phyloP scores from a whole-genome alignment of 2,329 filamentous ascomycete species.

The Pyrenophora teres region DNA sequence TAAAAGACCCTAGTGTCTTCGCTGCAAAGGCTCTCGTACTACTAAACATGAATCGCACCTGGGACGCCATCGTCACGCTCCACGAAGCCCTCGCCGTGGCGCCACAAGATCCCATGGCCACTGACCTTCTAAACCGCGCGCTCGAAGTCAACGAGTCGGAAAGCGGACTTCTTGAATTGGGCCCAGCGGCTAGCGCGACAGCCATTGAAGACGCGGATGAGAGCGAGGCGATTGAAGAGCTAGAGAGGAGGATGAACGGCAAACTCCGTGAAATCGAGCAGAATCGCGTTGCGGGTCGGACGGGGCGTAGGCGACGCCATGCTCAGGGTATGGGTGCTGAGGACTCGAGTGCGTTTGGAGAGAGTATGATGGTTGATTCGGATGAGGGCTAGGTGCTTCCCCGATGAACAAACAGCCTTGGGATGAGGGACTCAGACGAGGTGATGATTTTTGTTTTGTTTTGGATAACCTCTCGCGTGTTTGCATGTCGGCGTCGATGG shows the following conservation, averaged over 20 bases:
- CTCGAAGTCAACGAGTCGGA: conserved; percentile 52
- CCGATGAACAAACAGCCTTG: too few relatives aligned
- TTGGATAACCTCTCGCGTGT: too few relatives aligned
- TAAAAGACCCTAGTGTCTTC: conserved; percentile 78
- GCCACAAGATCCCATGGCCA: conserved; percentile 80
- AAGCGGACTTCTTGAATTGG: conserved; percentile 7
- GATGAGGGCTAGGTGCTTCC: conserved; percentile 44
- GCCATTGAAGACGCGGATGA: conserved; percentile 15
- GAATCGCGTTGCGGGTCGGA: conserved; percentile 59
- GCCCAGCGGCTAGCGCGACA: not conserved
- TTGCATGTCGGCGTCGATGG: too few relatives aligned
- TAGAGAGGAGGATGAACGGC: conserved; percentile 60
- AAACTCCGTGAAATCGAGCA: conserved; percentile 55
- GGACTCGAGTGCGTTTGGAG: conserved; percentile 48
- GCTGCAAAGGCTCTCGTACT: conserved; percentile 82
- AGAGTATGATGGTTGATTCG: conserved; percentile 62
- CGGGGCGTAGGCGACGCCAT: conserved; percentile 54
- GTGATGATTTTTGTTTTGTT: too few relatives aligned
- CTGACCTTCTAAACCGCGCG: conserved; percentile 75
- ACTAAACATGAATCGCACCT: conserved; percentile 73
- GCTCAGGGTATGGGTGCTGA: conserved; percentile 53
- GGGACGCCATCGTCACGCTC: conserved; percentile 78
- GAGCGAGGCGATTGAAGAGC: conserved; percentile 51
- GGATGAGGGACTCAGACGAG: too few relatives aligned
- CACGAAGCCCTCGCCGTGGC: conserved; percentile 83